Percentiles rank a stretch among this genome's conserved stretches.
Conservation (phyloP, 2,329 filamentous ascomycete species). For the Aspergillus awamori region DNA sequence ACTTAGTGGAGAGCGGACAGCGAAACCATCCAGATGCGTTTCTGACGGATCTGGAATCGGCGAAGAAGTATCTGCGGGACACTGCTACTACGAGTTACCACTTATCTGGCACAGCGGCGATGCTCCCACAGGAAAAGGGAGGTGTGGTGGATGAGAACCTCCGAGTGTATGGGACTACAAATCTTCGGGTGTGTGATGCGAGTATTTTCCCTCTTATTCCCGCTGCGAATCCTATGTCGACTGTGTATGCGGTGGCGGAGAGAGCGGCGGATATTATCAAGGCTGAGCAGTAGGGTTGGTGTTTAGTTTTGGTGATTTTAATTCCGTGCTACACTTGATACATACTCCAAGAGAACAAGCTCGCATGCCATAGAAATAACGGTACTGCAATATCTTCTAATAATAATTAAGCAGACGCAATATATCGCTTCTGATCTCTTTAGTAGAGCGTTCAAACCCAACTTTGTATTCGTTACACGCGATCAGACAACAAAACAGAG, state of each 20-base stretch:
- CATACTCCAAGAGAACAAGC: too few relatives aligned
- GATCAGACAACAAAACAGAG: too few relatives aligned
- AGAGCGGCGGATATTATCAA: slow-evolving; percentile 33
- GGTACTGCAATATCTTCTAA: too few relatives aligned
- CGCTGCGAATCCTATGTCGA: slow-evolving; percentile 41
- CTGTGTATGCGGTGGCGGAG: slow-evolving; percentile 43
- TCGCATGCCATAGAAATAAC: too few relatives aligned
- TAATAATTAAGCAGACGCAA: too few relatives aligned
- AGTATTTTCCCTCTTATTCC: slow-evolving; percentile 42
- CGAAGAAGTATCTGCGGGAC: slow-evolving; percentile 14
- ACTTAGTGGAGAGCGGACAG: background rate
- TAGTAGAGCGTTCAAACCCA: too few relatives aligned
- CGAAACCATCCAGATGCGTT: background rate
- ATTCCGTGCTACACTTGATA: too few relatives aligned
- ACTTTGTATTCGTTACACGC: too few relatives aligned
- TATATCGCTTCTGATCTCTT: too few relatives aligned
- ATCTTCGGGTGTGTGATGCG: slow-evolving; percentile 41
- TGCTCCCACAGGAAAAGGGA: slow-evolving; percentile 34
- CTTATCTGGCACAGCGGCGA: slow-evolving; percentile 26
- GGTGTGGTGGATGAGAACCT: slow-evolving; percentile 37
- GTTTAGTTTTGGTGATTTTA: too few relatives aligned
- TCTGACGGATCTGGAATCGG: slow-evolving; percentile 13
- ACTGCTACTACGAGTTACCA: slow-evolving; percentile 16
- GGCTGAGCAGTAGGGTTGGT: background rate
- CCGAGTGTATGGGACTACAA: slow-evolving; percentile 36